Base-by-base conservation (phyloP, 2,329 filamentous ascomycete species). In the Canariomyces notabilis region DNA sequence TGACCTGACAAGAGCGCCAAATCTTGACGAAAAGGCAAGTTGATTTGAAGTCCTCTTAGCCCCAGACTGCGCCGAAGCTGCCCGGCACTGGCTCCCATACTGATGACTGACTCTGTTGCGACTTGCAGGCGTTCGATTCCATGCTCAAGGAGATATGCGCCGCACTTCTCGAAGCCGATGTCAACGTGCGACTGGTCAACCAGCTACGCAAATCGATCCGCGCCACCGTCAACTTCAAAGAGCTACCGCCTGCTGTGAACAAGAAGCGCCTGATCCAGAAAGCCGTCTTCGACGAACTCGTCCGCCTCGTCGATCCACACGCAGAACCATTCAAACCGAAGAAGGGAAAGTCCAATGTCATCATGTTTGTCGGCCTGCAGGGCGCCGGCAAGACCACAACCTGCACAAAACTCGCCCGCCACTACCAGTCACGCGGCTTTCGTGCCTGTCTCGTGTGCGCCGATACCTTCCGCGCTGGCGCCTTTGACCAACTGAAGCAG, bases 101-200 rank as follows among this genome's bases (percentile, higher is more conserved):
- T n/a, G n/a, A 12, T 39, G 31, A 54, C 66, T 75, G 61, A 76
- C 63, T 18, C 40, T 36, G 37, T 44, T 9, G 21, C 21, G 42
- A 21, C 11, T 6, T 52, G 23, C 51, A 93, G 88, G 89, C 90
- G 34, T 97, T 98, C 67, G 93, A 98, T 74, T 78, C 79, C 60
- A 98, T 98, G 93, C 79, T 98, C 66, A 97, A 97, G 72, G 90
- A 97, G 70, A 97, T 98, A 61, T 95, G 89, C 66, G 82, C 90
- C 56, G 93, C 93, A 52, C 86, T 98, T 16, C 81, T 97, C 63
- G 90, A 95, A 75, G 89, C 93, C 68, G 93, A 98, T 61, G 93
- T 98, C 63, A 98, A 97, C 67, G 87, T 98, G 56, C 86, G 87
- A 61, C 87, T 98, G 42, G 93, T 98, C 50, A 83, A 87, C 61